Conservation (phyloP, 192 early-diverging fungal genomes). For the Blastocladiella britannica region DNA sequence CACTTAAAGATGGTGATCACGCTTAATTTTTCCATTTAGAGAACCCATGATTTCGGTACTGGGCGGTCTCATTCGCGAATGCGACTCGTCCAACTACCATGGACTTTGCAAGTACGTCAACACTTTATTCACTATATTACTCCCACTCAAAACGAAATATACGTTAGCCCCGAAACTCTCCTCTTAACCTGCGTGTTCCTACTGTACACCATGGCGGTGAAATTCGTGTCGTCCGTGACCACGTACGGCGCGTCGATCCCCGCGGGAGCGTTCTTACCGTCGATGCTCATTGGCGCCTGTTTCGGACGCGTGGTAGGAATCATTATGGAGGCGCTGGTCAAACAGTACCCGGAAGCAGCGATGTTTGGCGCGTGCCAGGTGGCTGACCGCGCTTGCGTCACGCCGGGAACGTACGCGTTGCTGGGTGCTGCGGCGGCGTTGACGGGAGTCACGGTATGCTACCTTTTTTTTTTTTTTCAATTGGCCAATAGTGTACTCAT, state of each 20-base stretch:
- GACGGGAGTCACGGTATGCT: constrained; percentile 49
- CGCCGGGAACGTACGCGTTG: constrained; percentile 86
- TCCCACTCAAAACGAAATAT: constrained; percentile 7
- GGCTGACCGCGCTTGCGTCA: constrained; percentile 62
- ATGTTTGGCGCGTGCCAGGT: constrained; percentile 53
- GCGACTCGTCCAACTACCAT: constrained; percentile 37
- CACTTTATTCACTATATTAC: constrained; percentile 8
- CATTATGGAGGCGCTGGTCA: constrained; percentile 46
- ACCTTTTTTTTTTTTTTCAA: constrained; percentile 19
- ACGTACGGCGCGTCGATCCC: constrained; percentile 57
- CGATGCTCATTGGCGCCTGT: constrained; percentile 81
- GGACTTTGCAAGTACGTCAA: constrained; percentile 32
- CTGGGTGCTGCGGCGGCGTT: constrained; percentile 79
- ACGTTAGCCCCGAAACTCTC: background rate
- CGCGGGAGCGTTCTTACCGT: constrained; percentile 83
- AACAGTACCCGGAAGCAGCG: constrained; percentile 26
- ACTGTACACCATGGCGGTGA: constrained; percentile 11
- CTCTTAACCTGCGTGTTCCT: background rate
- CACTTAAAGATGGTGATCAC: too few relatives aligned
- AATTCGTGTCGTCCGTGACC: constrained; percentile 26
- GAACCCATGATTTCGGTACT: constrained; percentile 14
- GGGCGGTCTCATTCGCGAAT: constrained; percentile 50
- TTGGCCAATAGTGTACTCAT: too few relatives aligned
- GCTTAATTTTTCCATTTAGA: too few relatives aligned
- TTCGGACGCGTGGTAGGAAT: constrained; percentile 81